Percentiles rank a stretch among this genome's conserved stretches.
Evolutionary conservation across 164 flowering plant genomes (phyloP).

Genomic region (Platanus orientalis): DNA sequence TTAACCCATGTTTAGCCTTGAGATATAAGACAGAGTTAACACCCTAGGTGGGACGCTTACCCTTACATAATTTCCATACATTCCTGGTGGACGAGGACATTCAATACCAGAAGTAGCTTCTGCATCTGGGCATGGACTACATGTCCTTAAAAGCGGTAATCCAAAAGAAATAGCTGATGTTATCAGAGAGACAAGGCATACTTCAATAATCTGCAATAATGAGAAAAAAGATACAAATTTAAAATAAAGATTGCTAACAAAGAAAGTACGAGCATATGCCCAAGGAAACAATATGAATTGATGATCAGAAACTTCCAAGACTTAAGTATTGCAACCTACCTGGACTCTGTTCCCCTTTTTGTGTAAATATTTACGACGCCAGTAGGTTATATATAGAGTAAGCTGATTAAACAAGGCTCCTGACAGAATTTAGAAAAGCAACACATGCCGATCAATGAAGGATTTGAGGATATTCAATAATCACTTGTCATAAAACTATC

Average conservation of each 20-base stretch:
- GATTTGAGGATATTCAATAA: background rate
- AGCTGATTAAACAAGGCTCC: slow-evolving; percentile 97
- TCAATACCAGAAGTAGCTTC: slow-evolving; percentile 62
- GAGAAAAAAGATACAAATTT: background rate
- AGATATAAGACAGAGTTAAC: background rate
- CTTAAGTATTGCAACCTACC: slow-evolving; percentile 31
- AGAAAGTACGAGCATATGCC: background rate
- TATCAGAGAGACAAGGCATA: slow-evolving; percentile 70
- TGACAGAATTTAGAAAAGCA: slow-evolving; percentile 23
- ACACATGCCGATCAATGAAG: background rate
- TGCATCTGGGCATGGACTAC: slow-evolving; percentile 86
- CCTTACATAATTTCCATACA: slow-evolving; percentile 96
- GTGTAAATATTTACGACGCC: slow-evolving; percentile 89
- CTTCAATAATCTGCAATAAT: slow-evolving; percentile 73
- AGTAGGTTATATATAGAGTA: slow-evolving; percentile 66
- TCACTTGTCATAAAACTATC: background rate
- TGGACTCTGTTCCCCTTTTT: slow-evolving; percentile 84
- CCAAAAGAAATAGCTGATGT: slow-evolving; percentile 91
- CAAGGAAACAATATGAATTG: background rate
- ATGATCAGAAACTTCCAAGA: background rate
- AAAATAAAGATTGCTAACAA: background rate
- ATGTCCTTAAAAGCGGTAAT: slow-evolving; percentile 79
- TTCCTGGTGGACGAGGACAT: slow-evolving; percentile 94
- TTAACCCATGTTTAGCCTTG: background rate
- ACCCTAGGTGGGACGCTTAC: slow-evolving; percentile 39